Base-by-base conservation (phyloP, 176 grass and related monocot genomes). In the Rhynchospora tenuis region DNA sequence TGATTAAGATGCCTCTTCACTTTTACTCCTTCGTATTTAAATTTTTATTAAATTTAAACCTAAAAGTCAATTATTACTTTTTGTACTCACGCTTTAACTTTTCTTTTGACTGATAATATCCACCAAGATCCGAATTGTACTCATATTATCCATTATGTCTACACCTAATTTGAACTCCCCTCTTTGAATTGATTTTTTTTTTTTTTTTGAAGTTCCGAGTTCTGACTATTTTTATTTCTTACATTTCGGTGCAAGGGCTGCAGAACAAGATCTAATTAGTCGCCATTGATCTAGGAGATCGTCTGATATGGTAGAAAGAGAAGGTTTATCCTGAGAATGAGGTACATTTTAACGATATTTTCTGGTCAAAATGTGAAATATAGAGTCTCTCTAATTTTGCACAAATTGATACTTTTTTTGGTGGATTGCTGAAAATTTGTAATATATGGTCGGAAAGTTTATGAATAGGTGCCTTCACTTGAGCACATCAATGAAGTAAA, bases 291-390 rank as follows among this genome's bases (percentile, higher is more conserved):
- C 6, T 97, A 51, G 71, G 85, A 83, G 85, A 93, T 81, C 88
- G 90, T 27, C 94, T 91, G 13, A 61, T 88, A 50, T 97, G 94
- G 94, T 97, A 97, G 80, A 92, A 92, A 83, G 90, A 92, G 38
- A 97, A 91, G 22, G 84, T 90, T 87, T 91, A 93, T 54, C 26
- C 89, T 69, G 61, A 85, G 58, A 92, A 87, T 83, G 93, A 90
- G 89, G 91, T 97, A 75, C 70, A 22, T 65, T 59, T 43, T n/a
- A 64, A 59, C 7, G 11, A 65, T 5, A 3, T 31, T 65, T 65
- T 65, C 13, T 31, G 26, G 5, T 65, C 27, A 65, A 7, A 0
- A 3, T 26, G 5, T 65, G n/a, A n/a, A 33, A 29, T 15, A 29
- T 6, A 16, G 28, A 50, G 23, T 83, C 51, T 47, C 46, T 81